Conservation (phyloP, 2,329 filamentous ascomycete genomes). For the Cladosporium oxysporum region DNA sequence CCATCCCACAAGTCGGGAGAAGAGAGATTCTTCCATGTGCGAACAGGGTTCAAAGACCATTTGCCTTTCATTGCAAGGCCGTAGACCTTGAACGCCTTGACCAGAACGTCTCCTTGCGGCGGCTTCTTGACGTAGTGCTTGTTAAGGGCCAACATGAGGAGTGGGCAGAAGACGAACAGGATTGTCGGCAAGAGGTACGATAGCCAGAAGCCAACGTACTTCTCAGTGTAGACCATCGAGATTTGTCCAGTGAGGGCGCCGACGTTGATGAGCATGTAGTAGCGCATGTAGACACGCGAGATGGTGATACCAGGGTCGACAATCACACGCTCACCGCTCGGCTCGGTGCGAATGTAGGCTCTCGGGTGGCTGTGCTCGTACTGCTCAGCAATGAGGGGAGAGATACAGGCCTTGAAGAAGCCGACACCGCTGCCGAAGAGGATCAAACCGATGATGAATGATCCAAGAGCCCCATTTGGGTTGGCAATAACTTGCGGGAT, state of each 20-base stretch:
- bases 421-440: conserved; percentile 73
- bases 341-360: conserved; percentile 40
- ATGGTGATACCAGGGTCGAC: conserved; percentile 50
- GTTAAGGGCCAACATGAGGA: conserved; percentile 39
- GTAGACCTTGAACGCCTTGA: conserved; percentile 66
- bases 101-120: conserved; percentile 68
- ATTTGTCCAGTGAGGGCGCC: conserved; percentile 58
- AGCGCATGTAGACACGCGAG: conserved; percentile 56
- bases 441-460: conserved; percentile 63
- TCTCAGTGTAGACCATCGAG: conserved; percentile 68
- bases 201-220: conserved; percentile 65
- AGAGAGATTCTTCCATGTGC: conserved; percentile 59
- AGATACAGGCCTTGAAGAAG: conserved; percentile 77
- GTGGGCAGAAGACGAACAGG: conserved; percentile 57
- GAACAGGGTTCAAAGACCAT: conserved; percentile 62
- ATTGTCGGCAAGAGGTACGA: conserved; percentile 63
- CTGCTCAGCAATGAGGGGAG: conserved; percentile 50
- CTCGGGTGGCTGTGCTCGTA: conserved; percentile 39
- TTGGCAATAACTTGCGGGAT: conserved; percentile 63
- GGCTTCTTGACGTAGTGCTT: conserved; percentile 60
- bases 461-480: conserved; percentile 60
- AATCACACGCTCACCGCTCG: conserved; percentile 47
- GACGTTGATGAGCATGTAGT: conserved; percentile 71
- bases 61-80: conserved; percentile 58
- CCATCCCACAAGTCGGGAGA: conserved; percentile 46